phyloP scores from a whole-genome alignment of 2,329 filamentous ascomycete genomes.

The Fusarium armeniacum region DNA sequence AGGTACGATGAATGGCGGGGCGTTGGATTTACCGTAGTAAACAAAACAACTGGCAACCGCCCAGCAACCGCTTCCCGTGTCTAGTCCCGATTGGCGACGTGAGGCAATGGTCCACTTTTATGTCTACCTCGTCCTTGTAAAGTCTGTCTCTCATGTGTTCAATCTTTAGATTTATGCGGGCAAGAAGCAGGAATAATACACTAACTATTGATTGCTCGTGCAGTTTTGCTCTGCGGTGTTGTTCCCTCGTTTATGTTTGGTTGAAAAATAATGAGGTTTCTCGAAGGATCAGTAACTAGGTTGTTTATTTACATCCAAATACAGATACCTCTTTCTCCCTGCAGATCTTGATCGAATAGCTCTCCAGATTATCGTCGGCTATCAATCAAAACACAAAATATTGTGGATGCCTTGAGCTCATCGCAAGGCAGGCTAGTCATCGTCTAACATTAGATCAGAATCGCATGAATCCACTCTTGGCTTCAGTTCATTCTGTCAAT shows the following conservation, averaged over 20 bases:
- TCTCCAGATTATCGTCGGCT: slow-evolving; percentile 21
- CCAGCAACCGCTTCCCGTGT: slow-evolving; percentile 50
- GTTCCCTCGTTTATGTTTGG: neutral
- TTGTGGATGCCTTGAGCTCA: slow-evolving; percentile 23
- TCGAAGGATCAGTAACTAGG: neutral
- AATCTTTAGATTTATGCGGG: slow-evolving; percentile 25
- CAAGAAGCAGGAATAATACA: slow-evolving; percentile 12
- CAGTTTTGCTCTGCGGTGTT: neutral
- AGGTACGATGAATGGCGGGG: slow-evolving; percentile 43
- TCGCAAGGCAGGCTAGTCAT: slow-evolving; percentile 21
- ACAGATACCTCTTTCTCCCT: slow-evolving; percentile 15
- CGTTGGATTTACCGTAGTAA: slow-evolving; percentile 49
- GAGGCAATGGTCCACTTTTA: slow-evolving; percentile 31
- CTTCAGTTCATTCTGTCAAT: neutral
- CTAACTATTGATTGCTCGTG: slow-evolving; percentile 25
- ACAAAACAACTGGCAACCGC: slow-evolving; percentile 55
- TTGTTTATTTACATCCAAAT: slow-evolving; percentile 15
- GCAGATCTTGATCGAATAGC: slow-evolving; percentile 20
- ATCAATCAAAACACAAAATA: slow-evolving; percentile 31
- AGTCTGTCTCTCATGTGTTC: slow-evolving; percentile 30
- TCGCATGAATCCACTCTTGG: slow-evolving; percentile 23
- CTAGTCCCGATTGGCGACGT: slow-evolving; percentile 46
- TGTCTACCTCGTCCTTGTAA: slow-evolving; percentile 39
- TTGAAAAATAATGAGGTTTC: too few species aligned
- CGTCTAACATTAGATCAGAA: slow-evolving; percentile 10